Evolutionary conservation across 2,329 filamentous ascomycete species (phyloP), one percentile per base, ranked within the genome.

Genomic region (Phialemoniopsis sp.): DNA sequence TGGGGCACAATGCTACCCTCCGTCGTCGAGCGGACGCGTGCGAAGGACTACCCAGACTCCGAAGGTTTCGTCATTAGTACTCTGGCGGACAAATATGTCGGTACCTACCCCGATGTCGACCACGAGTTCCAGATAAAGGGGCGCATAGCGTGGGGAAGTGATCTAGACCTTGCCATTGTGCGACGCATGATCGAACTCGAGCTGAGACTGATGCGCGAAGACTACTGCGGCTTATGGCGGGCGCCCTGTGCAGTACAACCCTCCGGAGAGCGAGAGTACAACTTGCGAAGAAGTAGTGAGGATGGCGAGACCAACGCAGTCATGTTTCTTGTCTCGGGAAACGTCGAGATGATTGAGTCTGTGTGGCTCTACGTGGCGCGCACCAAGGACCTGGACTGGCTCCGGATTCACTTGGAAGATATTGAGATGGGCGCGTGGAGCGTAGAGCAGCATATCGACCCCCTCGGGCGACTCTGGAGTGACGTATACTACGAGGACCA

Each of bases 401-500:
- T 45, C 7, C n/a, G 19, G 18, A 16, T n/a, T 30, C 28, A 40
- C 16, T 32, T 45, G 9, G 13, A 17, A 7, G 31, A 38, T 29
- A 33, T 45, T 3, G 43, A 45, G 32, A 28, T 34, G 3, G 43
- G 37, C 10, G 19, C 37, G 14, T 37, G 14, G 26, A 35, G 37
- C 3, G 40, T 45, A 2, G 43, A 40, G 26, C 30, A 19, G 9
- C 38, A 36, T 8, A 35, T 45, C 7, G 43, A 45, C 26, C 19
- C 18, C 8, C 34, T 32, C 12, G 40, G 43, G 7, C 40, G 43
- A 4, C 29, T 45, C 12, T 45, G 43, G 43, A 37, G 34, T 13
- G 43, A 45, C 18, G 43, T 43, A 6, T 45, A 43, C 31, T 45
- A 45, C 34, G 43, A 45, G 29, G 43, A 43, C 29, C 43, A 45